Conservation (phyloP, 78 protist species). For the Dictyostelium discoideum region dicty_2.7 NC_007088.5:7981001-7981500, state of each 20-base stretch:
- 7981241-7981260: slow-evolving; percentile 62
- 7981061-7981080: neutral
- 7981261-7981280: slow-evolving; percentile 37
- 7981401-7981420: neutral
- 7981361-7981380: slow-evolving; percentile 13
- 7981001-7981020: neutral
- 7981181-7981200: slow-evolving; percentile 61
- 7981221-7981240: slow-evolving; percentile 63
- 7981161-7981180: neutral
- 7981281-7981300: slow-evolving; percentile 13
- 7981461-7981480: too few relatives aligned
- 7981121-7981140: neutral
- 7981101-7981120: neutral
- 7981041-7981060: neutral
- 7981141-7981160: slow-evolving; percentile 5
- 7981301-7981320: slow-evolving; percentile 24
- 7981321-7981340: slow-evolving; percentile 11
- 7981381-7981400: neutral
- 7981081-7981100: neutral
- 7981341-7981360: slow-evolving; percentile 18
- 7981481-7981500: neutral
- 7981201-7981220: slow-evolving; percentile 44
- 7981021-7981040: too few relatives aligned
- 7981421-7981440: neutral
- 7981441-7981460: neutral